Percentiles rank a stretch among this genome's conserved stretches.
Evolutionary conservation across 371 early-diverging fungal species (phyloP).

Genomic region (Conidiobolus incongruus): DNA sequence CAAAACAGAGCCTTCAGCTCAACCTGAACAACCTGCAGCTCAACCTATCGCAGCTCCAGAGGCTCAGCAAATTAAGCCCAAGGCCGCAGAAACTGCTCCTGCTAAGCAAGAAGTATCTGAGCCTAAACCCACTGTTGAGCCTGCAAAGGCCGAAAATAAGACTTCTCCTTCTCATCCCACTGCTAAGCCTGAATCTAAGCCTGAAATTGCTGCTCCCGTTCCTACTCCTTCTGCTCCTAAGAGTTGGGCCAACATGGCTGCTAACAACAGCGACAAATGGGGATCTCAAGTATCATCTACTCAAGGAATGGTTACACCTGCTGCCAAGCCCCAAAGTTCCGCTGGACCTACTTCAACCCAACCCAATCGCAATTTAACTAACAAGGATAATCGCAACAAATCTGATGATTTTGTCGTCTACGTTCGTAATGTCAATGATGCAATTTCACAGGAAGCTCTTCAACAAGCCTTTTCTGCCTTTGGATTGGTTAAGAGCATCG

Average conservation of each 20-base stretch:
- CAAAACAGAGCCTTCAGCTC: slow-evolving; percentile 6
- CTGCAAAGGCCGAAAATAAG: slow-evolving; percentile 11
- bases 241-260: slow-evolving; percentile 29
- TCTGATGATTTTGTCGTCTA: no score
- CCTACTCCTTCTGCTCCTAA: slow-evolving; percentile 11
- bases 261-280: slow-evolving; percentile 13
- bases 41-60: slow-evolving; percentile 6
- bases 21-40: slow-evolving; percentile 5
- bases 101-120: background rate
- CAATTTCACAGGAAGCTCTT: no score
- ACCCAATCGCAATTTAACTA: no score
- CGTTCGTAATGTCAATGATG: no score
- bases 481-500: no score
- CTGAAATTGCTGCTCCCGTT: slow-evolving; percentile 2
- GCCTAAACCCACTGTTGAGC: slow-evolving; percentile 1
- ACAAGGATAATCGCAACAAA: no score
- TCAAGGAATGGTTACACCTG: slow-evolving; percentile 12
- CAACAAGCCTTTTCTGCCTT: no score
- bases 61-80: slow-evolving; percentile 5
- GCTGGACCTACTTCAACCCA: background rate
- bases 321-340: slow-evolving; percentile 11
- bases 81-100: background rate
- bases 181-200: background rate
- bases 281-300: slow-evolving; percentile 13
- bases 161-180: slow-evolving; percentile 28